phyloP scores from a whole-genome alignment of 225 moss, liverwort and hornwort genomes.

The Bryum argenteum region DNA sequence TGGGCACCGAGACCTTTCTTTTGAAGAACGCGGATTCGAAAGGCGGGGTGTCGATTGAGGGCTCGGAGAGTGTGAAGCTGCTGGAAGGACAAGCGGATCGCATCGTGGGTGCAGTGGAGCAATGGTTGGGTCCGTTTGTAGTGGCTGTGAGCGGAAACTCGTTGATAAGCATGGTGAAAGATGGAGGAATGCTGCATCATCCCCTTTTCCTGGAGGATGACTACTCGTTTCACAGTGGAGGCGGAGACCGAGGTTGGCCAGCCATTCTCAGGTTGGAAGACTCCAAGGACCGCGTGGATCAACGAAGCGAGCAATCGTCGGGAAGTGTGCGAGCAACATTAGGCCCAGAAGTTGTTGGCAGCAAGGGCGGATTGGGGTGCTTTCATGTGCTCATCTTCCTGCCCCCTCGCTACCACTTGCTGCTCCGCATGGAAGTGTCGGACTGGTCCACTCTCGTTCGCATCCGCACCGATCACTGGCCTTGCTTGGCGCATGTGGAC shows the following conservation, averaged over 20 bases:
- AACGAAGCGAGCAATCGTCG: slow-evolving; percentile 21
- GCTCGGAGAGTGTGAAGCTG: slow-evolving; percentile 94
- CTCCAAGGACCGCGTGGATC: slow-evolving; percentile 57
- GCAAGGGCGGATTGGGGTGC: slow-evolving; percentile 66
- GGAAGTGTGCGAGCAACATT: slow-evolving; percentile 31
- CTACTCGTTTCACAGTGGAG: slow-evolving; percentile 33
- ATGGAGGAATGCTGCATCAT: slow-evolving; percentile 66
- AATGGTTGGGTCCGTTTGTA: slow-evolving; percentile 79
- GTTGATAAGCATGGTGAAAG: slow-evolving; percentile 66
- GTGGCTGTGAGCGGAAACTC: slow-evolving; percentile 82
- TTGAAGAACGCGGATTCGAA: slow-evolving; percentile 58
- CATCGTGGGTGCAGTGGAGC: slow-evolving; percentile 84
- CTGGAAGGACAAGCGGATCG: slow-evolving; percentile 93
- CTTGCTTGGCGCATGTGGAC: slow-evolving; percentile 94
- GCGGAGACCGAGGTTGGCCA: slow-evolving; percentile 33
- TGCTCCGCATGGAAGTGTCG: slow-evolving; percentile 94
- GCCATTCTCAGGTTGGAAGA: slow-evolving; percentile 51
- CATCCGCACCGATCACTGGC: slow-evolving; percentile 98
- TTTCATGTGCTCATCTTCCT: slow-evolving; percentile 85
- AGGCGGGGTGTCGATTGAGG: slow-evolving; percentile 68
- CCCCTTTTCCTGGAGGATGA: slow-evolving; percentile 65
- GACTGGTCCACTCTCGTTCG: slow-evolving; percentile 96
- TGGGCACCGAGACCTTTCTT: slow-evolving; percentile 77
- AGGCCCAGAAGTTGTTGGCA: slow-evolving; percentile 46
- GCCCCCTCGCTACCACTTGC: slow-evolving; percentile 89